phyloP scores from a whole-genome alignment of 306 rosid species.

The Oxytropis ochrocephala region DNA sequence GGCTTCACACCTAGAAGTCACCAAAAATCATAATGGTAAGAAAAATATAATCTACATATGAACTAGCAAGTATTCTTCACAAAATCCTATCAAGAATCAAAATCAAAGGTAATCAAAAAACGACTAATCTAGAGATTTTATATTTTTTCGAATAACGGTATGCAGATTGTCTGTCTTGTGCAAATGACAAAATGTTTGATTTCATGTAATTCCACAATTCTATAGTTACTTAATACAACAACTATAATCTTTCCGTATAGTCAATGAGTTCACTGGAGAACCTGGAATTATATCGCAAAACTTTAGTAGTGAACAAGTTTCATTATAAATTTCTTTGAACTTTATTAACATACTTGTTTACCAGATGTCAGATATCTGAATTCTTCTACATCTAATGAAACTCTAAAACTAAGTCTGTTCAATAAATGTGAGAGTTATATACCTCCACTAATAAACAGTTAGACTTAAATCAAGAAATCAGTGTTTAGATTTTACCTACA shows the following conservation, averaged over 20 bases:
- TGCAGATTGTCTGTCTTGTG: not conserved
- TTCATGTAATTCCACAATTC: not conserved
- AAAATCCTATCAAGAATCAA: not conserved
- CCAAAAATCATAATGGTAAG: not conserved
- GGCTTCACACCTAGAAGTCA: constrained; percentile 76
- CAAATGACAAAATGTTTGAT: not conserved
- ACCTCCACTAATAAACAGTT: not conserved
- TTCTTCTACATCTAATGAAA: not conserved
- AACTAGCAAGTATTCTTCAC: not conserved
- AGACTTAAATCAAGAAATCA: not conserved
- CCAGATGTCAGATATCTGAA: not conserved
- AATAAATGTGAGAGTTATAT: not conserved
- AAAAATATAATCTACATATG: not conserved
- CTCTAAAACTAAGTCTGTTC: not conserved
- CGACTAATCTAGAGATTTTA: not conserved
- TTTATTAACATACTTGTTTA: not conserved
- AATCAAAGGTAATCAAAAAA: not conserved
- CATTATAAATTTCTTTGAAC: not conserved
- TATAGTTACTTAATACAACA: not conserved
- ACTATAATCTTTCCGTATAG: not conserved
- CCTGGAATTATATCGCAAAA: not conserved
- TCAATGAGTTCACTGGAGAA: not conserved
- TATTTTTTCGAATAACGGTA: not conserved
- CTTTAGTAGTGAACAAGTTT: not conserved
- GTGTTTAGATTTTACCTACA: not conserved